phyloP scores from a whole-genome alignment of 73 alveolate genomes.

The Paramecium pentaurelia region DNA sequence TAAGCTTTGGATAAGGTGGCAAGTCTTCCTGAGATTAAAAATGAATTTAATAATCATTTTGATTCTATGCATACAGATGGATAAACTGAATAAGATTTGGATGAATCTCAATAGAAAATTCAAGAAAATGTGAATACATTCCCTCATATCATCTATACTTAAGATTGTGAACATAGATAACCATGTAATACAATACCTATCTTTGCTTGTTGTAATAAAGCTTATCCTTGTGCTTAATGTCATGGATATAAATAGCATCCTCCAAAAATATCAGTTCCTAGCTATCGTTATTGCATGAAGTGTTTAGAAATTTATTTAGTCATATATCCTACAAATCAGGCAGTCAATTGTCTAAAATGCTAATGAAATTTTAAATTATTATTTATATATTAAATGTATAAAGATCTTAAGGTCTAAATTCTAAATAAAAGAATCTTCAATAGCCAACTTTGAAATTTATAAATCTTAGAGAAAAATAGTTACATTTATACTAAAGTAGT shows the following conservation, averaged over 20 bases:
- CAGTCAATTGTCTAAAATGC: constrained; percentile 55
- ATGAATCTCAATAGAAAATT: not conserved
- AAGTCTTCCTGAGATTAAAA: not conserved
- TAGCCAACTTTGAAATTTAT: no score
- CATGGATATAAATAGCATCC: constrained; percentile 47
- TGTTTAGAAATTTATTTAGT: constrained; percentile 51
- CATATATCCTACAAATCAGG: constrained; percentile 47
- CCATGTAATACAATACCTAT: constrained; percentile 60
- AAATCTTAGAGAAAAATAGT: not conserved
- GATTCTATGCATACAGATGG: not conserved
- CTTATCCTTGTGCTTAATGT: constrained; percentile 55
- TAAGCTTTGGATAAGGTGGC: not conserved
- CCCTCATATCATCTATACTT: constrained; percentile 7
- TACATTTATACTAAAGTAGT: not conserved
- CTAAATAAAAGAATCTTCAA: not conserved
- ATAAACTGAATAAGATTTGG: not conserved
- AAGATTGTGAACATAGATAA: constrained; percentile 41
- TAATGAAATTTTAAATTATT: not conserved
- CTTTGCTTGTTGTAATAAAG: constrained; percentile 57
- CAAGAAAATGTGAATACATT: not conserved
- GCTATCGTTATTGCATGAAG: constrained; percentile 54
- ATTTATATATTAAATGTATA: not conserved
- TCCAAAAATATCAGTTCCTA: constrained; percentile 50
- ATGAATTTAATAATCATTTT: not conserved
- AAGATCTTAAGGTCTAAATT: not conserved